These are phyloP conservation scores for Talaromyces stipitatus DNA, from an alignment of 495 filamentous ascomycete genomes.

Conservation along the genomic window DNA sequence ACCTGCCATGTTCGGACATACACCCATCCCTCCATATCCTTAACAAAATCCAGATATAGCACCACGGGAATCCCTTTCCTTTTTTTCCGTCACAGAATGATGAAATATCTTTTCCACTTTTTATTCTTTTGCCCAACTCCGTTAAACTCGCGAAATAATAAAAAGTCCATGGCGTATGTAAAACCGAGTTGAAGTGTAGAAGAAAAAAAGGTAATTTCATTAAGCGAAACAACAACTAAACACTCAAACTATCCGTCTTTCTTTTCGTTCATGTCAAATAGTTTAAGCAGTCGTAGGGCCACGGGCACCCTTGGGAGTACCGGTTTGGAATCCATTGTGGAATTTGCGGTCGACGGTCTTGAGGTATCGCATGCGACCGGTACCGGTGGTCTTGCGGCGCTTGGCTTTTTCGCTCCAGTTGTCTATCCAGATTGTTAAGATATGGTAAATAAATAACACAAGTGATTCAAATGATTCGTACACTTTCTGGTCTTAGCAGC, in stretches of 20 bases:
- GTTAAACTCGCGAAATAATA: not conserved
- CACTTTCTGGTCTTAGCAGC: slow-evolving; percentile 95
- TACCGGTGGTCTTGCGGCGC: slow-evolving; percentile 97
- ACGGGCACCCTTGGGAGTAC: slow-evolving; percentile 75
- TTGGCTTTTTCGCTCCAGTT: slow-evolving; percentile 99
- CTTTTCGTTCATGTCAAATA: not conserved
- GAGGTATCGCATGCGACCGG: slow-evolving; percentile 87
- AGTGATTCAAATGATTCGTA: slow-evolving; percentile 52
- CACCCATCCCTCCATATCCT: not conserved
- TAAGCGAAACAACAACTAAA: not conserved
- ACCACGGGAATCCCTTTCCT: not conserved
- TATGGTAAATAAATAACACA: slow-evolving; percentile 14
- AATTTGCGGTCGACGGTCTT: slow-evolving; percentile 83
- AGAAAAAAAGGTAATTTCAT: not conserved
- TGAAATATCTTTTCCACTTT: too few relatives aligned
- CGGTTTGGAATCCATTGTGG: slow-evolving; percentile 93
- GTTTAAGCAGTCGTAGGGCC: slow-evolving; percentile 49
- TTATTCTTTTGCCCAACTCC: slow-evolving; percentile 4
- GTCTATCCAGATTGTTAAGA: slow-evolving; percentile 50
- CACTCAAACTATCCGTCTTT: too few relatives aligned
- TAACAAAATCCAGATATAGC: not conserved
- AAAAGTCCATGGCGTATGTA: not conserved
- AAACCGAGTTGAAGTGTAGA: not conserved
- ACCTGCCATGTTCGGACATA: not conserved
- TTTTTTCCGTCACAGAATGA: not conserved